Base-by-base conservation (phyloP, 768 basidiomycete species). In the Pleurotus giganteus region DNA sequence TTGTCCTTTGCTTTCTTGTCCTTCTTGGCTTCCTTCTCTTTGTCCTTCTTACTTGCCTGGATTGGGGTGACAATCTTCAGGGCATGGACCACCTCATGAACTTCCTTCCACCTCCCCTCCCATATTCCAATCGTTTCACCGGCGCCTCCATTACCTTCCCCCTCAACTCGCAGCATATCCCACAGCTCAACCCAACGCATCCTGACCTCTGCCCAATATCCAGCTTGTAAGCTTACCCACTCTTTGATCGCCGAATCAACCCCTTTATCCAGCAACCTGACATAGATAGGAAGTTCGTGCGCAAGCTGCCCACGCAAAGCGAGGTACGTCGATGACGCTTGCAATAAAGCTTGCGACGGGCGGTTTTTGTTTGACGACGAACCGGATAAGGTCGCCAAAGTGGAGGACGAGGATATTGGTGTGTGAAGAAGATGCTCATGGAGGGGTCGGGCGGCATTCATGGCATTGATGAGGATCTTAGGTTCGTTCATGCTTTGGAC, bases 131-230 rank as follows among this genome's bases (percentile, higher is more conserved):
- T 63, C 19, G 91, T 92, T 73, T 91, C 90, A 7, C 76, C 78
- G 4, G 78, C 77, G 5, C 83, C 85, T 0, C 79, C 83, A 57
- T 85, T 85, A 71, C 79, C 67, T 71, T 88, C 85, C 1, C 84
- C 85, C 17, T 88, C 88, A 3, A 87, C 83, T 8, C 79, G 72
- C n/a, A 89, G 69, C 64, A 86, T 88, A 57, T 91, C 88, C 91
- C 91, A 93, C n/a, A 93, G 69, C n/a, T 84, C 85, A 1, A 75
- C 78, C 91, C 91, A 93, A 26, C 79, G 73, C 47, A 82, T 81
- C 39, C 79, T 74, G 4, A 88, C 78, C 34, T 80, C 80, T 13
- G 66, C 56, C 73, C 82, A 92, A 62, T 87, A 88, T 21, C 69
- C 66, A 1, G 74, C 74, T 64, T 92, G 90, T 55, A 82, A 76